These are phyloP conservation scores for Aspergillus luchuensis DNA, from an alignment of 2,329 filamentous ascomycete species.

Conservation along the genomic window DNA sequence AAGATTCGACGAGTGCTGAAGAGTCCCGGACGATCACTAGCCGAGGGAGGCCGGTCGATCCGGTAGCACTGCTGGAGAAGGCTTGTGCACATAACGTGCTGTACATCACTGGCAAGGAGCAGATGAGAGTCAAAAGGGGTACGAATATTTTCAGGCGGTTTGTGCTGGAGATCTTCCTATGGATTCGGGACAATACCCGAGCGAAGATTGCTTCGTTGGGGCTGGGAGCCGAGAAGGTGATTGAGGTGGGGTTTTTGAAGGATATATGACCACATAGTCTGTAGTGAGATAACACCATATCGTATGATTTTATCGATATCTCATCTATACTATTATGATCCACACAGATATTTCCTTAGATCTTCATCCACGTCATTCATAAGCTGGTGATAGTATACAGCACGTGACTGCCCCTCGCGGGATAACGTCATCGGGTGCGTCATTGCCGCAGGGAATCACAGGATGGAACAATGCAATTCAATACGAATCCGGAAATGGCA, in stretches of 20 bases:
- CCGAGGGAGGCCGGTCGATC: background rate
- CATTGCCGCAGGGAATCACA: background rate
- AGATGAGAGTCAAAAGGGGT: slow-evolving; percentile 37
- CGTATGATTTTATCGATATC: background rate
- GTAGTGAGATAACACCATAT: background rate
- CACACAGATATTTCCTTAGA: background rate
- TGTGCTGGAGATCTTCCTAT: slow-evolving; percentile 39
- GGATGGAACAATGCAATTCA: background rate
- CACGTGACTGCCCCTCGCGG: slow-evolving; percentile 5
- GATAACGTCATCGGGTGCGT: slow-evolving; percentile 7
- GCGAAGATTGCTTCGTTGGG: slow-evolving; percentile 42
- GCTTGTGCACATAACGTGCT: slow-evolving; percentile 37
- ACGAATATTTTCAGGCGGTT: slow-evolving; percentile 31
- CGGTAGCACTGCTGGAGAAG: slow-evolving; percentile 12
- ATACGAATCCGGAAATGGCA: too few species aligned
- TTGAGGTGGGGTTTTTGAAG: slow-evolving; percentile 48
- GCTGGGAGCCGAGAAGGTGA: slow-evolving; percentile 39
- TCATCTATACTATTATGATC: background rate
- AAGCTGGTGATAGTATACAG: too few species aligned
- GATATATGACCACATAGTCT: slow-evolving; percentile 19
- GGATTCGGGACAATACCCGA: slow-evolving; percentile 43
- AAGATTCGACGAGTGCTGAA: background rate
- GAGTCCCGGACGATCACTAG: background rate
- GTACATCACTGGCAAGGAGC: slow-evolving; percentile 51
- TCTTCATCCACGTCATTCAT: background rate